Conservation (phyloP, 495 filamentous ascomycete genomes). For the Bathelium albidoporum region DNA sequence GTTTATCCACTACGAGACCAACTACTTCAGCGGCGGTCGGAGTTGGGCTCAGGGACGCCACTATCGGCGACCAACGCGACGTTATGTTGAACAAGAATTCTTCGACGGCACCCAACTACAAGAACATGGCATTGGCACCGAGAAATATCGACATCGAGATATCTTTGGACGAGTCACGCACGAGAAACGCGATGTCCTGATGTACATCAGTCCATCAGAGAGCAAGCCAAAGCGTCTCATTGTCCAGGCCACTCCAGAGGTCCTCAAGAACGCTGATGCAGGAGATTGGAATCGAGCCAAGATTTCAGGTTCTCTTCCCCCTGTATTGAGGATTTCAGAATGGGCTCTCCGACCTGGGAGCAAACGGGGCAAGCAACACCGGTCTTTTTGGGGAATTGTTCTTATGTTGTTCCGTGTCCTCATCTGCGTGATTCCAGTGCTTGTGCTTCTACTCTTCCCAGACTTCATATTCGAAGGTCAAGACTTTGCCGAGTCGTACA, state of each 20-base stretch:
- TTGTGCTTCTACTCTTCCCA: slow-evolving; percentile 2
- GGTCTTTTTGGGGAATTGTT: background rate
- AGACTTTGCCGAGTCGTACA: slow-evolving; percentile 4
- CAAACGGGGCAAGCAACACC: background rate
- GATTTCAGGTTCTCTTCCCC: slow-evolving; percentile 3
- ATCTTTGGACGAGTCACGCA: slow-evolving; percentile 7
- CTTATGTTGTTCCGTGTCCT: background rate
- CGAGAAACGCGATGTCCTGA: slow-evolving; percentile 7
- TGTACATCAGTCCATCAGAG: slow-evolving; percentile 6
- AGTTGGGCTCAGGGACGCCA: slow-evolving; percentile 1
- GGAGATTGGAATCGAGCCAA: slow-evolving; percentile 7
- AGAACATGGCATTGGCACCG: slow-evolving; percentile 1
- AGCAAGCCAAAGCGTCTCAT: slow-evolving; percentile 5
- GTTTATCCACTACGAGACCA: background rate
- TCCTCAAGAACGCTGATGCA: background rate
- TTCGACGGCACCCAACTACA: background rate
- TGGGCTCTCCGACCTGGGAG: slow-evolving; percentile 6
- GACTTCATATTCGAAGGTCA: slow-evolving; percentile 1
- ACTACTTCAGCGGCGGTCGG: slow-evolving; percentile 6
- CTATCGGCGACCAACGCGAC: background rate
- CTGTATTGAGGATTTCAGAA: background rate
- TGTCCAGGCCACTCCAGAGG: slow-evolving; percentile 4
- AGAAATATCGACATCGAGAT: slow-evolving; percentile 9
- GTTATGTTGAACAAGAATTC: background rate
- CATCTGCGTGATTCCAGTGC: background rate